Percentiles rank a stretch among this genome's conserved stretches.
phyloP scores from a whole-genome alignment of 345 rosid species.

The Eucalyptus tenuipes region DNA sequence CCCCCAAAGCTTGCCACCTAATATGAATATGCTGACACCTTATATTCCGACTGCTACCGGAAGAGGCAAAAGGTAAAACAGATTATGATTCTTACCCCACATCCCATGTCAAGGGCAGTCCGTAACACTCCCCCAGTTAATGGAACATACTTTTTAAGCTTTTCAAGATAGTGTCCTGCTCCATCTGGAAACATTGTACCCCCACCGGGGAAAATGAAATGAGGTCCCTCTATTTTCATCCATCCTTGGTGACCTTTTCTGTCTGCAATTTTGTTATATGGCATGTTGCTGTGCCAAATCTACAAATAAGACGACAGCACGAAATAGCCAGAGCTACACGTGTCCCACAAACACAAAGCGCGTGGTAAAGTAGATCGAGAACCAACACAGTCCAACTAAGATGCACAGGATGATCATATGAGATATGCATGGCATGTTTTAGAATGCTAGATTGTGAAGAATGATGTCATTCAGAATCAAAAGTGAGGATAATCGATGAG shows the following conservation, averaged over 20 bases:
- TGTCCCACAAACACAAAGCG: not conserved
- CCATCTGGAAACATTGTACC: conserved; percentile 99
- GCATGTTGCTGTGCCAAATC: conserved; percentile 99
- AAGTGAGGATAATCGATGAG: not conserved
- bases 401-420: not conserved
- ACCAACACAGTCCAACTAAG: not conserved
- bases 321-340: not conserved
- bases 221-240: conserved; percentile 84
- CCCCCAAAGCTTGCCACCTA: conserved; percentile 99
- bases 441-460: not conserved
- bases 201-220: conserved; percentile 94
- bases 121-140: conserved; percentile 56
- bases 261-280: conserved; percentile 88
- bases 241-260: conserved; percentile 99
- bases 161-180: conserved; percentile 73
- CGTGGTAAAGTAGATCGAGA: not conserved
- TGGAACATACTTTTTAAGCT: conserved; percentile 77
- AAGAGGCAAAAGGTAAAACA: not conserved
- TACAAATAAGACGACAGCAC: conserved; percentile 1
- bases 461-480: not conserved
- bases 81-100: conserved; percentile 58
- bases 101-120: conserved; percentile 99
- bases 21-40: not conserved
- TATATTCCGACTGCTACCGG: not conserved
- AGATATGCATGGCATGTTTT: not conserved